Conservation (phyloP, 2,329 filamentous ascomycete genomes). For the Pseudopithomyces maydicus region DNA sequence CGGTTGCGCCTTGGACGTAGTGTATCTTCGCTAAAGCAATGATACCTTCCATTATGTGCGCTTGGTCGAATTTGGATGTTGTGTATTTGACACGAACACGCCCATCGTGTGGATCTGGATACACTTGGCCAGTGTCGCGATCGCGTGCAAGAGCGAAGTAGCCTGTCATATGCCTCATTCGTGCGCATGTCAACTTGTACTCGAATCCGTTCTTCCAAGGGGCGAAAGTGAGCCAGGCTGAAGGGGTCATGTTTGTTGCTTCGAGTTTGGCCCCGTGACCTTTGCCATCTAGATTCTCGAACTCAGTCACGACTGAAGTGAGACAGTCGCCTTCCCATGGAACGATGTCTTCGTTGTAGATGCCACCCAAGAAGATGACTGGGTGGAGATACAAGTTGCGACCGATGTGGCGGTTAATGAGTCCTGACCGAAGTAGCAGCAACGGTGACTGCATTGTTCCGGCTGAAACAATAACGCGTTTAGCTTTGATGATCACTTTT, state of each 20-base stretch:
- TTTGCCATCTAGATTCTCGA: slow-evolving; percentile 78
- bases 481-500: slow-evolving; percentile 74
- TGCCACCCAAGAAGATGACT: slow-evolving; percentile 59
- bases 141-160: slow-evolving; percentile 80
- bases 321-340: slow-evolving; percentile 73
- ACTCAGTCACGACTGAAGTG: slow-evolving; percentile 75
- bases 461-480: slow-evolving; percentile 77
- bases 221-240: slow-evolving; percentile 64
- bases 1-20: slow-evolving; percentile 77
- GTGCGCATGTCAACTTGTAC: slow-evolving; percentile 72
- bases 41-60: slow-evolving; percentile 72
- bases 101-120: slow-evolving; percentile 71
- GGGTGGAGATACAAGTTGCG: slow-evolving; percentile 84
- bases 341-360: slow-evolving; percentile 72
- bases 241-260: slow-evolving; percentile 74
- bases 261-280: slow-evolving; percentile 87
- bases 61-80: slow-evolving; percentile 72
- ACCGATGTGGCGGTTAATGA: slow-evolving; percentile 83
- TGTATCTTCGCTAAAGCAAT: slow-evolving; percentile 75
- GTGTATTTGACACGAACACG: slow-evolving; percentile 71
- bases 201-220: slow-evolving; percentile 72
- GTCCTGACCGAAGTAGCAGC: slow-evolving; percentile 75
- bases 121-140: slow-evolving; percentile 74
- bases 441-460: slow-evolving; percentile 80
- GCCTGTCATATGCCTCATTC: slow-evolving; percentile 69